Evolutionary conservation across 345 rosid species (phyloP).

Genomic region (Lepidium didymum): DNA sequence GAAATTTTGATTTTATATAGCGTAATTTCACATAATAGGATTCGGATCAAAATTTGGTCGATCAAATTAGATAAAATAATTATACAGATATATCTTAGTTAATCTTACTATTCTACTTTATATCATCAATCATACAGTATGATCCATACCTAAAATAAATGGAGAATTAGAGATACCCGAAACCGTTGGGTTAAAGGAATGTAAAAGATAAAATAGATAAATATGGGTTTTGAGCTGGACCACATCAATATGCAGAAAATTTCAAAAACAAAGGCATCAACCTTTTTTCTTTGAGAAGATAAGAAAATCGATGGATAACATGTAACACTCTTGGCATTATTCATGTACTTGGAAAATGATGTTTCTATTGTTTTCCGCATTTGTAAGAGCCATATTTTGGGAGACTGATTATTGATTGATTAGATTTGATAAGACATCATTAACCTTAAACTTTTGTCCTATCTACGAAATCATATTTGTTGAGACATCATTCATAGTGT

Average conservation of each 20-base stretch:
- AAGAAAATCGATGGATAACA: slow-evolving; percentile 22
- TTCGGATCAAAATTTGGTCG: no score
- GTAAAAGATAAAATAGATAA: neutral
- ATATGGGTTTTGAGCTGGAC: slow-evolving; percentile 18
- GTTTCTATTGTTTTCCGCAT: neutral
- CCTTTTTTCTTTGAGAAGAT: slow-evolving; percentile 26
- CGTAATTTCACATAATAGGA: no score
- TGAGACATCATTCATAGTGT: neutral
- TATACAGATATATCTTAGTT: no score
- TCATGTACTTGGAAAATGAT: slow-evolving; percentile 19
- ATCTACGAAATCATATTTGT: neutral
- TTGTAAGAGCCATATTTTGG: neutral
- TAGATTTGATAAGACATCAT: neutral
- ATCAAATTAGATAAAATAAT: no score
- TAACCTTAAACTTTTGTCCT: neutral
- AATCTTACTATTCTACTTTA: no score
- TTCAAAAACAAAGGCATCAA: slow-evolving; percentile 25
- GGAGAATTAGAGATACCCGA: no score
- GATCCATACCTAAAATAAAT: no score
- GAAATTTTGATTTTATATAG: no score
- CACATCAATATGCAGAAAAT: slow-evolving; percentile 26
- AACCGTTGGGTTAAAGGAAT: neutral
- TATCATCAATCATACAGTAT: no score
- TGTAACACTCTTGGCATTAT: slow-evolving; percentile 18
- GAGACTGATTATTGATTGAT: neutral